Evolutionary conservation across 2,329 filamentous ascomycete species (phyloP).

Genomic region (Alternaria conjuncta): DNA sequence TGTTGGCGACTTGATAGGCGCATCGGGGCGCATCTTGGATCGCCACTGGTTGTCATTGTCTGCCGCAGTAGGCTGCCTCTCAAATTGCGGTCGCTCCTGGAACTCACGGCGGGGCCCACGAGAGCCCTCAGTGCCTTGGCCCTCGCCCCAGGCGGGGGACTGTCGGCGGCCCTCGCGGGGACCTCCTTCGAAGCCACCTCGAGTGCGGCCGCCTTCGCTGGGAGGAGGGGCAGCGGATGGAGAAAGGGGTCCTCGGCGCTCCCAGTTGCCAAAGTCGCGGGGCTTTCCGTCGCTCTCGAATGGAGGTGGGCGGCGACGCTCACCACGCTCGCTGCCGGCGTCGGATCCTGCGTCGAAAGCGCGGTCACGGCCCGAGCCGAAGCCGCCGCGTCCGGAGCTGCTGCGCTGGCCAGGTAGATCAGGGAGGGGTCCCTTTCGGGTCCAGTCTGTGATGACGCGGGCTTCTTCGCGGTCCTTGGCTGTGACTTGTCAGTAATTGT

Average conservation of each 20-base stretch:
- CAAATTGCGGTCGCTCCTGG: constrained; percentile 63
- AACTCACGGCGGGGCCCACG: constrained; percentile 80
- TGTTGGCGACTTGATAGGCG: constrained; percentile 64
- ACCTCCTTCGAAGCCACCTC: constrained; percentile 58
- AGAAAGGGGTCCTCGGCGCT: constrained; percentile 89
- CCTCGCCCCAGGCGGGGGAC: constrained; percentile 79
- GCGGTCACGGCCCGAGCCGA: constrained; percentile 51
- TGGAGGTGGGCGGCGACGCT: constrained; percentile 69
- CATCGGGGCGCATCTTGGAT: constrained; percentile 85
- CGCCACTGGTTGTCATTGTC: constrained; percentile 96
- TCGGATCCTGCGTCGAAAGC: constrained; percentile 61
- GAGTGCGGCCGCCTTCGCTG: constrained; percentile 65
- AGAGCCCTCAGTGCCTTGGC: constrained; percentile 74
- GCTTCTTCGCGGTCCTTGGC: constrained; percentile 85
- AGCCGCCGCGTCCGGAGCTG: constrained; percentile 55
- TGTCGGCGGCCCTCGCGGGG: constrained; percentile 49
- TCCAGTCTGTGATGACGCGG: constrained; percentile 89
- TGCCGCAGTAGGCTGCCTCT: constrained; percentile 81
- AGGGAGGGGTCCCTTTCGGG: constrained; percentile 86
- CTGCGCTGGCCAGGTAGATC: constrained; percentile 69
- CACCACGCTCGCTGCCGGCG: constrained; percentile 67
- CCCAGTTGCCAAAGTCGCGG: constrained; percentile 89
- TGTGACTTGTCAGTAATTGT: constrained; percentile 50
- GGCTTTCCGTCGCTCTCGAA: constrained; percentile 74
- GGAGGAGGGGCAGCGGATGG: constrained; percentile 61